Base-by-base conservation (phyloP, 129 eudicot species). In the Rutidosis leptorrhynchoides region DNA sequence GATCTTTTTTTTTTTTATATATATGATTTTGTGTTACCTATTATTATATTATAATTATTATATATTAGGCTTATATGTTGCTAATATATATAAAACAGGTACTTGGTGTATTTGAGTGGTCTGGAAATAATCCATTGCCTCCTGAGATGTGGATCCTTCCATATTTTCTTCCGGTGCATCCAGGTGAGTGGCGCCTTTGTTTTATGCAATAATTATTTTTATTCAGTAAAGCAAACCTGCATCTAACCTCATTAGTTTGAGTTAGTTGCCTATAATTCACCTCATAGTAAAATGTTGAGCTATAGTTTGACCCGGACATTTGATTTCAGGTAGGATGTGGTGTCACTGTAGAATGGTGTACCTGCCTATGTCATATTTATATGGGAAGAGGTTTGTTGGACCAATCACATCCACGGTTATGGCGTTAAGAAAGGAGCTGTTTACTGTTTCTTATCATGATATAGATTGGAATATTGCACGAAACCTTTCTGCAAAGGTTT, bases 321-420 rank as follows among this genome's bases (percentile, higher is more conserved):
- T n/a, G n/a, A n/a, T n/a, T 75, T 77, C 87, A 92, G 98, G 98
- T 83, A 83, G 91, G 74, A 88, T 92, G 96, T 92, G 96, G 98
- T 92, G 98, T 72, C 96, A 92, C 76, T 92, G 96, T 75, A 83
- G 98, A 29, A 88, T 92, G 98, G 98, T 92, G 64, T 92, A 92
- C 75, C 78, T 92, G 67, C 98, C 98, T 58, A 88, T 92, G 96
- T 92, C 95, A 49, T 92, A 88, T 78, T 57, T 92, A 62, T 92
- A 92, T 64, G 98, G 96, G 64, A 92, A 82, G 89, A 85, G 95
- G 69, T 85, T 92, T 80, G 96, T 92, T 60, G 98, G 95, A 64
- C 96, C 95, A 33, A 85, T 92, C 45, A 92, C 96, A 55, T 77
- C 91, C 40, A 85, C 89, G 27, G 79, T 88, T 72, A 64, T 88